Percentiles rank a stretch among this genome's conserved stretches.
These are phyloP conservation scores for Torulaspora delbrueckii DNA, from an alignment of 805 yeast genomes.

Conservation along the genomic window DNA sequence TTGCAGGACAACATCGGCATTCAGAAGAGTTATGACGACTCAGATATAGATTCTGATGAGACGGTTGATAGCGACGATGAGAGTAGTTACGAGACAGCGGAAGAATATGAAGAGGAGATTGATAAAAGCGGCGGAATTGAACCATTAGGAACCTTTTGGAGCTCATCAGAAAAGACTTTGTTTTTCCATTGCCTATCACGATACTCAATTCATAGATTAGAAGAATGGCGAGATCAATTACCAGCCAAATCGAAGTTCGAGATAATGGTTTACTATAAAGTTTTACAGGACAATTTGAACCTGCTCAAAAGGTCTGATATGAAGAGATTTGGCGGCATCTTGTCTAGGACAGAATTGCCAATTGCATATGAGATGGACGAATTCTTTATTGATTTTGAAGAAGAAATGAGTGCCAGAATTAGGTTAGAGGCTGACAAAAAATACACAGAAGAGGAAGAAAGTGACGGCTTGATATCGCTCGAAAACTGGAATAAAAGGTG, in stretches of 20 bases:
- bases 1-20: slow-evolving; percentile 6
- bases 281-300: slow-evolving; percentile 20
- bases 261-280: slow-evolving; percentile 25
- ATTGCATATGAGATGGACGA: slow-evolving; percentile 35
- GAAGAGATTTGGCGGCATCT: slow-evolving; percentile 19
- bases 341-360: slow-evolving; percentile 25
- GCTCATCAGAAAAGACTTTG: slow-evolving; percentile 25
- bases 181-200: slow-evolving; percentile 31
- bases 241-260: slow-evolving; percentile 29
- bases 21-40: background rate
- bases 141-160: slow-evolving; percentile 28
- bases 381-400: slow-evolving; percentile 26
- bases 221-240: slow-evolving; percentile 25
- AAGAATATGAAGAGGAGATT: slow-evolving; percentile 9
- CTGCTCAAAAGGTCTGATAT: slow-evolving; percentile 15
- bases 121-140: background rate
- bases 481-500: slow-evolving; percentile 31
- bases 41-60: slow-evolving; percentile 3
- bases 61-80: slow-evolving; percentile 8
- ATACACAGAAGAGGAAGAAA: background rate
- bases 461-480: slow-evolving; percentile 11
- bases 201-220: slow-evolving; percentile 32
- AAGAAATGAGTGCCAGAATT: slow-evolving; percentile 18
- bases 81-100: slow-evolving; percentile 13
- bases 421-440: slow-evolving; percentile 11